Conservation (phyloP, 345 rosid species). For the Bretschneidera sinensis region DNA sequence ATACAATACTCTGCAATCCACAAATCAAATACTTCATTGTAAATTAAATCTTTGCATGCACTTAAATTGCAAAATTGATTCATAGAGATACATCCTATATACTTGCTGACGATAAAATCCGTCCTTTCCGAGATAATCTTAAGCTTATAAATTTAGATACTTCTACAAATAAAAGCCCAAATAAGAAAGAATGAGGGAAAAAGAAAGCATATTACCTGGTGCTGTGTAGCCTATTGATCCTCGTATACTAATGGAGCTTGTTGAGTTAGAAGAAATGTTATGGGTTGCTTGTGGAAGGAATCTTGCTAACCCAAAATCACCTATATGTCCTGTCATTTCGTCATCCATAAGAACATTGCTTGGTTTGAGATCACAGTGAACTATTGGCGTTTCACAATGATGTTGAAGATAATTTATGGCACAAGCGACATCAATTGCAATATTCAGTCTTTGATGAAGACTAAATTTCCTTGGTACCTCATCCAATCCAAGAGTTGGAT, state of each 20-base stretch:
- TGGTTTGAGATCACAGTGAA: slow-evolving; percentile 32
- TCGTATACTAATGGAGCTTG: not conserved
- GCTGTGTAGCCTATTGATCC: not conserved
- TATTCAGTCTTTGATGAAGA: slow-evolving; percentile 21
- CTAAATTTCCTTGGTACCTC: not conserved
- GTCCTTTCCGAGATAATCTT: no score
- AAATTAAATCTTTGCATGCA: no score
- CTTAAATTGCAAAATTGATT: no score
- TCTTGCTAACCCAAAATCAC: slow-evolving; percentile 33
- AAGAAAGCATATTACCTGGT: no score
- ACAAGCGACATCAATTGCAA: slow-evolving; percentile 27
- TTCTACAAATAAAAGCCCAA: no score
- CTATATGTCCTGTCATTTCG: slow-evolving; percentile 25
- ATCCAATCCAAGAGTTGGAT: slow-evolving; percentile 1
- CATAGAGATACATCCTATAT: no score
- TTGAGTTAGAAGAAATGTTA: not conserved
- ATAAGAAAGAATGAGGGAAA: no score
- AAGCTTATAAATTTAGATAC: no score
- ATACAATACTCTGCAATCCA: not conserved
- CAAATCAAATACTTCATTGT: no score
- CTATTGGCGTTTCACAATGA: slow-evolving; percentile 21
- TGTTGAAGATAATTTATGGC: slow-evolving; percentile 33
- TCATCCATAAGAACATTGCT: slow-evolving; percentile 28
- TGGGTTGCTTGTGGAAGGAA: not conserved
- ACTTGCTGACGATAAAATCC: no score